Evolutionary conservation across 306 rosid genomes (phyloP).

Genomic region (Cicer yamashitae): DNA sequence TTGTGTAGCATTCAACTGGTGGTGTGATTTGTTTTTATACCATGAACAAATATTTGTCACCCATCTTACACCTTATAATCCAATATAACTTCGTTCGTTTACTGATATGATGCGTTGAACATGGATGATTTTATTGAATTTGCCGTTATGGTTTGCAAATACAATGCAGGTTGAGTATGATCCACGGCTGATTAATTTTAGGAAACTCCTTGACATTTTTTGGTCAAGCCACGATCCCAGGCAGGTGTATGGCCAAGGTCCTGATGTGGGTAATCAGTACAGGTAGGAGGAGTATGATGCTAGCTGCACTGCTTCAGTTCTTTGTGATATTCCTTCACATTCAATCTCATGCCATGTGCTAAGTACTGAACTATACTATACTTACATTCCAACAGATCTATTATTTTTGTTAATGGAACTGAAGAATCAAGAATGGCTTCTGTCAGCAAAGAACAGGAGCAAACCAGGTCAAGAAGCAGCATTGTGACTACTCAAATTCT

Average conservation of each 20-base stretch:
- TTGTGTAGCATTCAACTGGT: conserved; percentile 12
- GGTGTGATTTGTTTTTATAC: background rate
- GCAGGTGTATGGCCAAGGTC: conserved; percentile 98
- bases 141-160: conserved; percentile 29
- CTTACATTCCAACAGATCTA: conserved; percentile 62
- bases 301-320: conserved; percentile 18
- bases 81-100: conserved; percentile 26
- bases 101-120: conserved; percentile 4
- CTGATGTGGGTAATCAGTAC: conserved; percentile 94
- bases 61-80: conserved; percentile 2
- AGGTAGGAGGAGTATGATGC: conserved; percentile 58
- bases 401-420: conserved; percentile 79
- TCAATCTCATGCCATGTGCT: conserved; percentile 14
- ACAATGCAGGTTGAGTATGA: conserved; percentile 82
- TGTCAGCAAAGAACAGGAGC: conserved; percentile 85
- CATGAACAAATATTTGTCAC: background rate
- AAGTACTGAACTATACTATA: conserved; percentile 11
- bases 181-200: conserved; percentile 64
- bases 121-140: conserved; percentile 32
- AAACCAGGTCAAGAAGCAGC: conserved; percentile 74
- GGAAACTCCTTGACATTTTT: conserved; percentile 77
- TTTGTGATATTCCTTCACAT: conserved; percentile 24
- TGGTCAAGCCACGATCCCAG: conserved; percentile 94
- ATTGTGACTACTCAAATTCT: conserved; percentile 84
- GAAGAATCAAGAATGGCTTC: conserved; percentile 84